Evolutionary conservation across 768 basidiomycete genomes (phyloP).

Genomic region (Phylloporus sp.): DNA sequence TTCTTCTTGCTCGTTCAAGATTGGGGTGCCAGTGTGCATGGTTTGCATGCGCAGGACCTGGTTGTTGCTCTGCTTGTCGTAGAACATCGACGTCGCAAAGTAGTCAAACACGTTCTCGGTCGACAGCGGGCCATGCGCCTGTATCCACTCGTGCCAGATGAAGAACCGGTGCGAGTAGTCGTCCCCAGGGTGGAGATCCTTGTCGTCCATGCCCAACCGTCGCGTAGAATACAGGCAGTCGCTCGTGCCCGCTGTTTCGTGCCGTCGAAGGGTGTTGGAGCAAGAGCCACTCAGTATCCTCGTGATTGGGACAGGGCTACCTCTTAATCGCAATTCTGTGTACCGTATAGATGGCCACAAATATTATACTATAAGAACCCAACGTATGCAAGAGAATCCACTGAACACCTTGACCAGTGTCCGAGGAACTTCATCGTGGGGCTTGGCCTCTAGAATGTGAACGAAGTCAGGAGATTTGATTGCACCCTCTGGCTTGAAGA

Average conservation of each 20-base stretch:
- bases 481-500: constrained; percentile 76
- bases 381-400: too few relatives aligned
- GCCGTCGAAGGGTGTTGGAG: too few relatives aligned
- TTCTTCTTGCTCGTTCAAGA: constrained; percentile 79
- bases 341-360: too few relatives aligned
- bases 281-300: too few relatives aligned
- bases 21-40: constrained; percentile 71
- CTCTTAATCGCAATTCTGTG: background rate
- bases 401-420: constrained; percentile 63
- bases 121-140: constrained; percentile 76
- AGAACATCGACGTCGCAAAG: constrained; percentile 88
- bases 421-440: constrained; percentile 79
- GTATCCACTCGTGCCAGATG: constrained; percentile 90
- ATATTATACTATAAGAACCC: too few relatives aligned
- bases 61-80: constrained; percentile 91
- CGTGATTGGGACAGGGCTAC: constrained; percentile 26
- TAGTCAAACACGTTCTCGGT: constrained; percentile 82
- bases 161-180: constrained; percentile 81
- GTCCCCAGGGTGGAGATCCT: constrained; percentile 72
- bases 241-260: too few relatives aligned
- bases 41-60: constrained; percentile 93
- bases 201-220: constrained; percentile 54
- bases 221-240: too few relatives aligned
- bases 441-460: constrained; percentile 83
- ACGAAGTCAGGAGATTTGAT: constrained; percentile 85